A percentile compares a stretch with the other conserved stretches of the same genome.
Conservation (phyloP, 345 rosid species). For the Populus davidiana region DNA sequence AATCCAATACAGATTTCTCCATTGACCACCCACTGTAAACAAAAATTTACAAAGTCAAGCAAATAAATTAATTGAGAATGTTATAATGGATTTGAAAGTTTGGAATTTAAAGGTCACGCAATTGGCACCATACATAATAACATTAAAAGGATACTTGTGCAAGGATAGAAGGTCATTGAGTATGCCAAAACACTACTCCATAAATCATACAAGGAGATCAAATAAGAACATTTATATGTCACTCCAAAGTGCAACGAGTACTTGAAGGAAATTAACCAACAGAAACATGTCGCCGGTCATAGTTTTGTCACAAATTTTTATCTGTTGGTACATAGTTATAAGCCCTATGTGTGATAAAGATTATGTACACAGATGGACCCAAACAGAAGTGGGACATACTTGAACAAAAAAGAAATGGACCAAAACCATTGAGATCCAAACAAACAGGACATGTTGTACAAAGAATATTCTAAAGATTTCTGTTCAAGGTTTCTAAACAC, state of each 20-base stretch:
- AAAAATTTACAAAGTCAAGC: conserved; percentile 10
- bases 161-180: neutral
- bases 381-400: neutral
- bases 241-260: neutral
- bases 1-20: conserved; percentile 98
- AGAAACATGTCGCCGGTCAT: too few species aligned
- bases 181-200: neutral
- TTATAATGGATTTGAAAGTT: neutral
- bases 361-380: neutral
- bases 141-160: neutral
- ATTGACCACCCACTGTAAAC: conserved; percentile 94
- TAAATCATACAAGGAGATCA: neutral
- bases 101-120: conserved; percentile 8
- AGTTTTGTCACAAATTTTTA: too few species aligned
- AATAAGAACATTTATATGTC: neutral
- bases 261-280: neutral
- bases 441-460: neutral
- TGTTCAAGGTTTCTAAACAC: neutral
- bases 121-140: neutral
- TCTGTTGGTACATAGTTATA: neutral
- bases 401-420: neutral
- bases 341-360: neutral
- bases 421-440: neutral
- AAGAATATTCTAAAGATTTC: neutral
- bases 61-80: neutral